Percentiles rank a stretch among this genome's conserved stretches.
Conservation (phyloP, 2,329 filamentous ascomycete genomes). For the Fusarium subglutinans region DNA sequence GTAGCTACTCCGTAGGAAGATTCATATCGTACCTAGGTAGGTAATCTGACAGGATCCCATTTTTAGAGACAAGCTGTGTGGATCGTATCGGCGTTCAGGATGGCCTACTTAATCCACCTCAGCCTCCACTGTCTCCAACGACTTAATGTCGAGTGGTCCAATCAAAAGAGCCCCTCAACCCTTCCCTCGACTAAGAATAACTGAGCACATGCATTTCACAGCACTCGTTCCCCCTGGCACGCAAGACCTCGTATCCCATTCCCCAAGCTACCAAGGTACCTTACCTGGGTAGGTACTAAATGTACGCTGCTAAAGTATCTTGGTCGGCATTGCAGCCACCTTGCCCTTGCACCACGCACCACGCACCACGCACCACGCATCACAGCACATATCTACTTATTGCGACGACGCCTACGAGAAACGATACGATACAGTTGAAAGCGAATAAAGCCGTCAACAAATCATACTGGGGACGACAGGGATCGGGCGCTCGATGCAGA, state of each 20-base stretch:
- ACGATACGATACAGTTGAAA: constrained; percentile 3
- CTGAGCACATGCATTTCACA: constrained; percentile 33
- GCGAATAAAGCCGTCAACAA: neutral
- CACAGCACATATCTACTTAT: neutral
- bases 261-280: neutral
- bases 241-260: constrained; percentile 34
- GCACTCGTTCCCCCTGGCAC: constrained; percentile 32
- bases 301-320: constrained; percentile 6
- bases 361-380: neutral
- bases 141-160: constrained; percentile 20
- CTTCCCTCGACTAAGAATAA: constrained; percentile 27
- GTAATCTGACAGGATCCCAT: constrained; percentile 16
- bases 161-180: constrained; percentile 29
- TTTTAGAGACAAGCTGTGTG: constrained; percentile 20
- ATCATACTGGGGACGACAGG: neutral
- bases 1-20: neutral
- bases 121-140: neutral
- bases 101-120: constrained; percentile 5
- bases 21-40: neutral
- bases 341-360: constrained; percentile 25
- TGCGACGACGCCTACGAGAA: constrained; percentile 13
- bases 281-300: neutral
- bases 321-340: constrained; percentile 32
- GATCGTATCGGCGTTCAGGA: constrained; percentile 18
- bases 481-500: neutral